A percentile compares a stretch with the other conserved stretches of the same genome.
These are phyloP conservation scores for Pseudocercospora fuligena DNA, from an alignment of 2,329 filamentous ascomycete species.

Conservation along the genomic window DNA sequence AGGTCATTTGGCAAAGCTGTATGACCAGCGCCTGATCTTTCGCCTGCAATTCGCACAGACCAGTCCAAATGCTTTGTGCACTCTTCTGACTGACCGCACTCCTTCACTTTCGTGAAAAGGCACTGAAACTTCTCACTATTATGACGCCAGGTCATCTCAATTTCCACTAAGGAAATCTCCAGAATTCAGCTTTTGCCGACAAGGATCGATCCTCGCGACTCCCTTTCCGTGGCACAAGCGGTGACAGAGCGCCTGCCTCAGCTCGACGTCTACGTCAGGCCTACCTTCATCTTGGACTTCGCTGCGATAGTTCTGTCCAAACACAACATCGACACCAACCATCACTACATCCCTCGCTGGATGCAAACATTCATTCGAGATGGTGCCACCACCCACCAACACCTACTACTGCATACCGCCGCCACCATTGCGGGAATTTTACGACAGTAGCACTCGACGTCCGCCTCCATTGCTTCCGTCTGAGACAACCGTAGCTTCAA, in stretches of 20 bases:
- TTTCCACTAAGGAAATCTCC: background rate
- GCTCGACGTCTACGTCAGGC: background rate
- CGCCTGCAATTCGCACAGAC: background rate
- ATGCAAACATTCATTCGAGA: conserved; percentile 24
- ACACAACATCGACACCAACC: conserved; percentile 6
- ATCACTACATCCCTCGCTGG: conserved; percentile 11
- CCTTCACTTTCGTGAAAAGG: background rate
- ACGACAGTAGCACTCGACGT: conserved; percentile 17
- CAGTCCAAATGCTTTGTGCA: conserved; percentile 1
- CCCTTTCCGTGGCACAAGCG: background rate
- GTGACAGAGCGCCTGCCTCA: background rate
- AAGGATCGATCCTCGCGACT: background rate
- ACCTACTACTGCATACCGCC: conserved; percentile 33
- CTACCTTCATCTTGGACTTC: background rate
- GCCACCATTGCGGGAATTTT: conserved; percentile 38
- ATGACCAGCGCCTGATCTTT: background rate
- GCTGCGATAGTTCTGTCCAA: background rate
- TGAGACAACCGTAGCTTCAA: background rate
- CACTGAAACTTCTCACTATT: background rate
- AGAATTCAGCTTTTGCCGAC: background rate
- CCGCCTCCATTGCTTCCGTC: conserved; percentile 13
- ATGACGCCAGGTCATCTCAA: background rate
- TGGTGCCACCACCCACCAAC: conserved; percentile 19
- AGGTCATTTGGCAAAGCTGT: too few species aligned
- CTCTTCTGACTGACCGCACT: background rate